A percentile compares a stretch with the other conserved stretches of the same genome.
Conservation (phyloP, 1,284 basidiomycete species). For the Amylostereum areolatum region DNA sequence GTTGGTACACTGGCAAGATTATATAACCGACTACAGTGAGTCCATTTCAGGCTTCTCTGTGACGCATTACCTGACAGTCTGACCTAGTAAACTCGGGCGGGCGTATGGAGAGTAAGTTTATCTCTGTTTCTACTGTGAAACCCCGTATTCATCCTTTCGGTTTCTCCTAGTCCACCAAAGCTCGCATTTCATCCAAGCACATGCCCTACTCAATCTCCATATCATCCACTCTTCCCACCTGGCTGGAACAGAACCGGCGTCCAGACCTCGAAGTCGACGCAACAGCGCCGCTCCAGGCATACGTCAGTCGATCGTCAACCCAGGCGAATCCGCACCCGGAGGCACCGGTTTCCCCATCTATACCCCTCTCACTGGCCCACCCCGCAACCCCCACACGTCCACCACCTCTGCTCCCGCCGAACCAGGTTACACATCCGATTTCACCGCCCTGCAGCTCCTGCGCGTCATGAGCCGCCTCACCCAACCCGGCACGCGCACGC, state of each 20-base stretch:
- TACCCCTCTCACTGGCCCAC: conserved; percentile 35
- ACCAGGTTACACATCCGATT: conserved; percentile 35
- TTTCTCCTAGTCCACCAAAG: conserved; percentile 53
- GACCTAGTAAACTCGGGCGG: conserved; percentile 28
- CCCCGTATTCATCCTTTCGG: conserved; percentile 1
- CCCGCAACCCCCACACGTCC: conserved; percentile 27
- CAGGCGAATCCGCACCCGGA: conserved; percentile 11
- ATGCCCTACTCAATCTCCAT: conserved; percentile 66
- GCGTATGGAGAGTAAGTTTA: conserved; percentile 32
- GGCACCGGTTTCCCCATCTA: conserved; percentile 57
- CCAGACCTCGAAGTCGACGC: conserved; percentile 10
- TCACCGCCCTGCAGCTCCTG: conserved; percentile 67
- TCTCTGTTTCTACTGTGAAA: background rate
- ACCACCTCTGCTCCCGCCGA: conserved; percentile 23
- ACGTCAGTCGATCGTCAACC: conserved; percentile 12
- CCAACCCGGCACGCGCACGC: conserved; percentile 48
- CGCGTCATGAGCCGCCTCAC: conserved; percentile 70
- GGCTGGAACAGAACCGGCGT: conserved; percentile 12
- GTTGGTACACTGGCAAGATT: conserved; percentile 75
- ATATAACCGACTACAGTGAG: conserved; percentile 61
- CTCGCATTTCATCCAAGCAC: conserved; percentile 74
- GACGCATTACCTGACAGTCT: background rate
- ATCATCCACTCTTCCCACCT: conserved; percentile 68
- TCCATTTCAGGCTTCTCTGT: conserved; percentile 1
- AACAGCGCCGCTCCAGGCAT: conserved; percentile 9